These are phyloP conservation scores for Tilletia indica DNA, from an alignment of 1,284 basidiomycete species.

Conservation along the genomic window DNA sequence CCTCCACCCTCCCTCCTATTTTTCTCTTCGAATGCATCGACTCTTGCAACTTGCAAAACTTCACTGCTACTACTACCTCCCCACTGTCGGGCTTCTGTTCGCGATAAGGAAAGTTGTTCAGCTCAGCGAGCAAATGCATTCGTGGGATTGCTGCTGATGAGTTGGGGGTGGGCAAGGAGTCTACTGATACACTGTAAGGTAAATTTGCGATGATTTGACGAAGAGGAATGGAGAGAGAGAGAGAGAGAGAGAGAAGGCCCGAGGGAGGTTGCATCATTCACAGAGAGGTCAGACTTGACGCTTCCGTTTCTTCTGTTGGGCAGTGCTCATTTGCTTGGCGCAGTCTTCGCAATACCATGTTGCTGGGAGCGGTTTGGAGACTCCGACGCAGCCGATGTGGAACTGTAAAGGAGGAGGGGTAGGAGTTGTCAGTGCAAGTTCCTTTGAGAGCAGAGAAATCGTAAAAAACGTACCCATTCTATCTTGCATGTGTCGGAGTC, in stretches of 20 bases:
- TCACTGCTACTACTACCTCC: no score
- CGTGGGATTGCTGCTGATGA: no score
- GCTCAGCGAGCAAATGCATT: no score
- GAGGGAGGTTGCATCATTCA: neutral
- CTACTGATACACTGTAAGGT: no score
- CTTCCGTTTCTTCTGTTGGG: conserved; percentile 10
- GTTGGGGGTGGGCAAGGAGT: no score
- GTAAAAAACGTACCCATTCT: conserved; percentile 34
- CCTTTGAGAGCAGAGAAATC: neutral
- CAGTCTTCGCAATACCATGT: conserved; percentile 51
- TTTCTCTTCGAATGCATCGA: no score
- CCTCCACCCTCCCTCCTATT: no score
- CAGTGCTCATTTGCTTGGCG: conserved; percentile 12
- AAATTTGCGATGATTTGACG: no score
- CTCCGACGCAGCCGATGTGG: conserved; percentile 53
- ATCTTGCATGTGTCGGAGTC: conserved; percentile 43
- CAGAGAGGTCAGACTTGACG: neutral
- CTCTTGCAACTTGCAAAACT: no score
- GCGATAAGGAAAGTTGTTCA: no score
- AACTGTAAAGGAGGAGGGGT: conserved; percentile 29
- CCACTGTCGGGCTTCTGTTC: no score
- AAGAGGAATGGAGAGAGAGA: no score
- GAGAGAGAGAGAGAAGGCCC: neutral
- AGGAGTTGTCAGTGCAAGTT: neutral
- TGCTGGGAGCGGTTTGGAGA: conserved; percentile 51